These are phyloP conservation scores for Cyberlindnera mycetangii DNA, from an alignment of 805 yeast species.

Conservation along the genomic window DNA sequence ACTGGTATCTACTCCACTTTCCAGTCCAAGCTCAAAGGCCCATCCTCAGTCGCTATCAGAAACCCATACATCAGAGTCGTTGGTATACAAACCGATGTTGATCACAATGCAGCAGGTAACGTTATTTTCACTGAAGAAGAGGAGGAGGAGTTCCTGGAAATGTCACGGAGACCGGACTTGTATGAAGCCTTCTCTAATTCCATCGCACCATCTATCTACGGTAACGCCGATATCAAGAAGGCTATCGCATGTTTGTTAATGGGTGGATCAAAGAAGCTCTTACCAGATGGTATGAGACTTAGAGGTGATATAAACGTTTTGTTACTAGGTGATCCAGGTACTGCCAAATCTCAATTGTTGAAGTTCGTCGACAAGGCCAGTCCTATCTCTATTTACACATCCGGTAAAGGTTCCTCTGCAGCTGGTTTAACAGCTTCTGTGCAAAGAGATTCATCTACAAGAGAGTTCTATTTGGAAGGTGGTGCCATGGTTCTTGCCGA, in stretches of 20 bases:
- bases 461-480: conserved; percentile 95
- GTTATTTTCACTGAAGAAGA: conserved; percentile 84
- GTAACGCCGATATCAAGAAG: conserved; percentile 88
- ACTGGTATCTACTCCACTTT: conserved; percentile 92
- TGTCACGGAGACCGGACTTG: conserved; percentile 80
- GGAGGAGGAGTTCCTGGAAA: conserved; percentile 81
- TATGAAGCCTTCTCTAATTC: conserved; percentile 83
- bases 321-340: conserved; percentile 96
- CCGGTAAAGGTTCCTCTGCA: conserved; percentile 99
- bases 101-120: conserved; percentile 56
- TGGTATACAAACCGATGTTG: conserved; percentile 84
- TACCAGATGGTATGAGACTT: conserved; percentile 94
- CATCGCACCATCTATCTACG: conserved; percentile 96
- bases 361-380: conserved; percentile 94
- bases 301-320: conserved; percentile 97
- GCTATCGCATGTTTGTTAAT: conserved; percentile 87
- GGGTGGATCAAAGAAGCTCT: conserved; percentile 89
- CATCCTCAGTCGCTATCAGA: conserved; percentile 81
- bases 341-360: conserved; percentile 94
- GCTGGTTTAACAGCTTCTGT: conserved; percentile 99
- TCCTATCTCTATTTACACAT: conserved; percentile 93
- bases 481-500: conserved; percentile 99
- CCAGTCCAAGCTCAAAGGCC: conserved; percentile 61
- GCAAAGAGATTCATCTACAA: conserved; percentile 81
- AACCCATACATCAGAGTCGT: conserved; percentile 86